Evolutionary conservation across 1,139 yeast genomes (phyloP).

Genomic region (Debaryomycetaceae sp.): DNA sequence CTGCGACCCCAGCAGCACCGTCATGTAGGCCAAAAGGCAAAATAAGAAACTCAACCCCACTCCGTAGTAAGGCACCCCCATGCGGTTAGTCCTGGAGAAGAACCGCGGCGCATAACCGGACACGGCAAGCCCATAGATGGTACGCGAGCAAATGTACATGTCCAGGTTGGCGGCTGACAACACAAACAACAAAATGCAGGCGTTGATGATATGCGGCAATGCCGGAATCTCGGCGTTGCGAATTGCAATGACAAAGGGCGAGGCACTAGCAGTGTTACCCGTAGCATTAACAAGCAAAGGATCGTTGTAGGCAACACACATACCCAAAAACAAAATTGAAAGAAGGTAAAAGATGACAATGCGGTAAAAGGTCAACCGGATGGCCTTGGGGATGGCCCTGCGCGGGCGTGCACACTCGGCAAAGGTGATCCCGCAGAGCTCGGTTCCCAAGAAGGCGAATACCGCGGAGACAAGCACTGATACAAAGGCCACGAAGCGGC

Average conservation of each 20-base stretch:
- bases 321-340: constrained; percentile 64
- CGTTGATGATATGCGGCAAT: constrained; percentile 44
- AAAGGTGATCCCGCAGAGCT: constrained; percentile 67
- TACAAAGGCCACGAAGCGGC: constrained; percentile 61
- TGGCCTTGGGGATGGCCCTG: constrained; percentile 71
- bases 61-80: constrained; percentile 38
- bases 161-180: constrained; percentile 47
- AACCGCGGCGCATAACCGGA: constrained; percentile 42
- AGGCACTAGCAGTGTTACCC: constrained; percentile 63
- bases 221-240: constrained; percentile 39
- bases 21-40: constrained; percentile 62
- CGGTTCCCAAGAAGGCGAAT: constrained; percentile 76
- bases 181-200: constrained; percentile 41
- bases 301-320: constrained; percentile 72
- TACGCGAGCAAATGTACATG: constrained; percentile 45
- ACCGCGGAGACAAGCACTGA: constrained; percentile 70
- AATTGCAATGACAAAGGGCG: constrained; percentile 62
- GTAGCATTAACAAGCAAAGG: constrained; percentile 31
- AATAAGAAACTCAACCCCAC: constrained; percentile 36
- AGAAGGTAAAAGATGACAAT: constrained; percentile 64
- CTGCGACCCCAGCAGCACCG: constrained; percentile 47
- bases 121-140: constrained; percentile 40
- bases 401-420: constrained; percentile 79
- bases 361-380: constrained; percentile 72
- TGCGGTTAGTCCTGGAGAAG: constrained; percentile 36